Evolutionary conservation across 495 filamentous ascomycete species (phyloP).

Genomic region (Aspergillus indologenus): DNA sequence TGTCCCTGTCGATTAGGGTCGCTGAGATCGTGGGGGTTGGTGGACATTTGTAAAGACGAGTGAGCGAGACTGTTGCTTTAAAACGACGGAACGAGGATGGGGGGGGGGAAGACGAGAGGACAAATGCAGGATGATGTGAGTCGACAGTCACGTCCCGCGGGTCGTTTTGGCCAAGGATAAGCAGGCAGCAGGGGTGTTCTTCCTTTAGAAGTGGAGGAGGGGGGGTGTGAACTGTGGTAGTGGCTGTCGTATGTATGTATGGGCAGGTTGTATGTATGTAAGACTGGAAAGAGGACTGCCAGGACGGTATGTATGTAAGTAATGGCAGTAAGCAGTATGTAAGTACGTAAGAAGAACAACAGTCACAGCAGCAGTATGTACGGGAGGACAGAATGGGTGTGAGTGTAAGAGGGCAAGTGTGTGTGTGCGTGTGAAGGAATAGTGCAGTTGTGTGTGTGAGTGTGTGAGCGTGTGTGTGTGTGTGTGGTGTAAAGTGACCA

Average conservation of each 20-base stretch:
- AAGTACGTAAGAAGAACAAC: neutral
- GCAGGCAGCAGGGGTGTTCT: conserved; percentile 10
- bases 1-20: conserved; percentile 44
- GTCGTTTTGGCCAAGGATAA: conserved; percentile 14
- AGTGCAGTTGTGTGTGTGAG: conserved; percentile 6
- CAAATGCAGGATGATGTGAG: conserved; percentile 32
- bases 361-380: neutral
- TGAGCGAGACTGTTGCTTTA: conserved; percentile 21
- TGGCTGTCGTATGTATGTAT: conserved; percentile 15
- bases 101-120: conserved; percentile 15
- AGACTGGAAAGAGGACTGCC: conserved; percentile 10
- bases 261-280: conserved; percentile 8
- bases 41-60: conserved; percentile 45
- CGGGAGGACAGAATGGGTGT: neutral
- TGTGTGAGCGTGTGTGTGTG: conserved; percentile 13
- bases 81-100: conserved; percentile 14
- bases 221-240: neutral
- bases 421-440: conserved; percentile 7
- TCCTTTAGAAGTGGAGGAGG: conserved; percentile 7
- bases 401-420: conserved; percentile 1
- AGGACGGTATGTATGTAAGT: conserved; percentile 20
- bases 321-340: conserved; percentile 17
- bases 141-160: conserved; percentile 23
- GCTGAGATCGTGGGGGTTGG: conserved; percentile 39
- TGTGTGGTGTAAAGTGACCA: conserved; percentile 22